These are phyloP conservation scores for Diaporthe humulicola DNA, from an alignment of 2,329 filamentous ascomycete species.

Conservation along the genomic window DNA sequence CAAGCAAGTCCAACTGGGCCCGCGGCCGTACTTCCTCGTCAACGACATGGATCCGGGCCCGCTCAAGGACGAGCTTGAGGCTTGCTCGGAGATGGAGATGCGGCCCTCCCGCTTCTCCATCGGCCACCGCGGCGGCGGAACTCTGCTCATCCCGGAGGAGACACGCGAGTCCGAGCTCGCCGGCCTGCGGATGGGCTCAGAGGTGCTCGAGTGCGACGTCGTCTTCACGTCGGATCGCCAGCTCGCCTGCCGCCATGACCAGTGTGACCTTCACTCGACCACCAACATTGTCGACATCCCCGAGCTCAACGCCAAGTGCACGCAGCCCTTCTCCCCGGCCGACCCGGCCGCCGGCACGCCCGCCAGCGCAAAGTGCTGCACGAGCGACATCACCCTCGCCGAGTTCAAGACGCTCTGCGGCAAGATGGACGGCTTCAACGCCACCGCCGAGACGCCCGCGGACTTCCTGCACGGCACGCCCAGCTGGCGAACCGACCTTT, in stretches of 20 bases:
- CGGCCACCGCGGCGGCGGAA: conserved; percentile 72
- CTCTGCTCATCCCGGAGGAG: conserved; percentile 75
- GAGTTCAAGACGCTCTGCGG: conserved; percentile 78
- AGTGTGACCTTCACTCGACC: conserved; percentile 77
- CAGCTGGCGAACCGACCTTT: conserved; percentile 74
- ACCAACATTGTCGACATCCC: conserved; percentile 75
- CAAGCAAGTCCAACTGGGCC: conserved; percentile 69
- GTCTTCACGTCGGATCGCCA: conserved; percentile 74
- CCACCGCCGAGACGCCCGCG: conserved; percentile 67
- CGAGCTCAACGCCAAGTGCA: conserved; percentile 75
- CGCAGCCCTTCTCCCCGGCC: conserved; percentile 70
- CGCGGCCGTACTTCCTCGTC: conserved; percentile 74
- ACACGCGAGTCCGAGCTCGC: conserved; percentile 70
- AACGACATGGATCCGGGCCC: conserved; percentile 71
- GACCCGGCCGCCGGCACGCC: conserved; percentile 54
- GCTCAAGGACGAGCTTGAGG: conserved; percentile 70
- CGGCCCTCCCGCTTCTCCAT: conserved; percentile 69
- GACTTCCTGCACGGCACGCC: conserved; percentile 72
- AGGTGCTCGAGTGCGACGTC: conserved; percentile 77
- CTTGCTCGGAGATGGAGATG: conserved; percentile 68
- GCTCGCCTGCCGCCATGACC: conserved; percentile 77
- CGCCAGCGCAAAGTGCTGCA: conserved; percentile 77
- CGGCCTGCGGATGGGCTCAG: conserved; percentile 76
- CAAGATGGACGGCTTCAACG: conserved; percentile 77
- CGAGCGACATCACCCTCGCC: conserved; percentile 75